These are phyloP conservation scores for Lactarius psammicola DNA, from an alignment of 768 basidiomycete genomes.

Conservation along the genomic window DNA sequence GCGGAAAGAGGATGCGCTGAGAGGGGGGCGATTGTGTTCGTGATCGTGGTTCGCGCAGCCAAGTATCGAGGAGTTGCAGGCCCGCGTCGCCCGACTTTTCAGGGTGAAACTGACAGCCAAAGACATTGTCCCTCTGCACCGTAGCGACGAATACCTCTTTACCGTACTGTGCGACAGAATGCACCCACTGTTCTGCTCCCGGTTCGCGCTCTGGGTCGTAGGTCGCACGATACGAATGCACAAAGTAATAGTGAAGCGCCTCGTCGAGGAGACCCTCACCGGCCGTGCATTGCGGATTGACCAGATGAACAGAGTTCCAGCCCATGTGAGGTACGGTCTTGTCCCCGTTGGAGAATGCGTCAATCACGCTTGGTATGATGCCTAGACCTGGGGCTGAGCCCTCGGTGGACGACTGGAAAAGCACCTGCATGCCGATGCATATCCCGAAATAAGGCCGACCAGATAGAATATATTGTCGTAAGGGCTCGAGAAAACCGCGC, in stretches of 20 bases:
- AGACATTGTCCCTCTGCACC: constrained; percentile 80
- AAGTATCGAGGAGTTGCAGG: constrained; percentile 71
- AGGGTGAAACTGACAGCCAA: constrained; percentile 95
- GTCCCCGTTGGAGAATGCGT: constrained; percentile 61
- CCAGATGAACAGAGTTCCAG: constrained; percentile 78
- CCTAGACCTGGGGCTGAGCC: constrained; percentile 68
- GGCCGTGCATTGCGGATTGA: constrained; percentile 45
- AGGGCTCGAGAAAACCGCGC: constrained; percentile 75
- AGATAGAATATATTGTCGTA: constrained; percentile 77
- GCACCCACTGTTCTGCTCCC: constrained; percentile 68
- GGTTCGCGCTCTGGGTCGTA: constrained; percentile 59
- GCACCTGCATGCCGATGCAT: constrained; percentile 97
- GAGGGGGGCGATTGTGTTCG: constrained; percentile 40
- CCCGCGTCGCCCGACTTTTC: constrained; percentile 95
- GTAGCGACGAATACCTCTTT: constrained; percentile 85
- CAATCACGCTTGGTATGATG: constrained; percentile 79
- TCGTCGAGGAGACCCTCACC: constrained; percentile 50
- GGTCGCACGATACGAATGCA: constrained; percentile 89
- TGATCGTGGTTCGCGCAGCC: constrained; percentile 57
- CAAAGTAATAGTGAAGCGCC: constrained; percentile 87
- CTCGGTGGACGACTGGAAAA: constrained; percentile 86
- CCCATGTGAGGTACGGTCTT: constrained; percentile 98
- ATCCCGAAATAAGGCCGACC: constrained; percentile 96
- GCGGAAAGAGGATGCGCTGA: constrained; percentile 38
- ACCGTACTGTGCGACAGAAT: constrained; percentile 93